phyloP scores from a whole-genome alignment of 2,329 filamentous ascomycete genomes.

The Annulohypoxylon truncatum region DNA sequence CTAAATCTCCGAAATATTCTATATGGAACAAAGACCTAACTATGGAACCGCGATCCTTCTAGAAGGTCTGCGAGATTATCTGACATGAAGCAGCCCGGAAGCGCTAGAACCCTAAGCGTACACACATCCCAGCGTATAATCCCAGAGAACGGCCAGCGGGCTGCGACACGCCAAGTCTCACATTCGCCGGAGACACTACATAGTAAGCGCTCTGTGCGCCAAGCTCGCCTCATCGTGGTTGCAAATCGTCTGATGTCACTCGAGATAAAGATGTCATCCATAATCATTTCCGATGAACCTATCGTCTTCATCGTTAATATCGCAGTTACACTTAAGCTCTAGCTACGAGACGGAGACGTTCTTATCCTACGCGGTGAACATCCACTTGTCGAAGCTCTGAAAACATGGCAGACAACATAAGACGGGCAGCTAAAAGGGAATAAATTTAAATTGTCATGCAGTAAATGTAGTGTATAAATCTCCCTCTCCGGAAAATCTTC shows the following conservation, averaged over 20 bases:
- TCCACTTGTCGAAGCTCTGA: neutral
- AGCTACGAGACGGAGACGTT: neutral
- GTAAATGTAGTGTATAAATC: constrained; percentile 35
- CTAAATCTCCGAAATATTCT: neutral
- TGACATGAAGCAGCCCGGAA: neutral
- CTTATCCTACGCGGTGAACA: neutral
- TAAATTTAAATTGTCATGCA: constrained; percentile 36
- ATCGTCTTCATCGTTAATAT: neutral
- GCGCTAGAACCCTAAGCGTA: neutral
- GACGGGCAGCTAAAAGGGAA: constrained; percentile 21
- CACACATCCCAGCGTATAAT: neutral
- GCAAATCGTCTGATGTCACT: constrained; percentile 26
- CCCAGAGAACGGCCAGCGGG: constrained; percentile 7
- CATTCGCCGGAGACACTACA: constrained; percentile 21
- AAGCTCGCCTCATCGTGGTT: neutral
- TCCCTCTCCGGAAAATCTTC: constrained; percentile 23
- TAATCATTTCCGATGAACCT: neutral
- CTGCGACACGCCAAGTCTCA: constrained; percentile 35
- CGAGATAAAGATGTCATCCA: neutral
- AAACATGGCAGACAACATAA: neutral
- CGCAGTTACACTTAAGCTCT: neutral
- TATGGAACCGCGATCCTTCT: neutral
- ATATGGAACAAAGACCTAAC: neutral
- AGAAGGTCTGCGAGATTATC: neutral
- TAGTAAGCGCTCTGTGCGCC: constrained; percentile 16